Conservation (phyloP, 2,329 filamentous ascomycete genomes). For the Helotiales sp. region DNA sequence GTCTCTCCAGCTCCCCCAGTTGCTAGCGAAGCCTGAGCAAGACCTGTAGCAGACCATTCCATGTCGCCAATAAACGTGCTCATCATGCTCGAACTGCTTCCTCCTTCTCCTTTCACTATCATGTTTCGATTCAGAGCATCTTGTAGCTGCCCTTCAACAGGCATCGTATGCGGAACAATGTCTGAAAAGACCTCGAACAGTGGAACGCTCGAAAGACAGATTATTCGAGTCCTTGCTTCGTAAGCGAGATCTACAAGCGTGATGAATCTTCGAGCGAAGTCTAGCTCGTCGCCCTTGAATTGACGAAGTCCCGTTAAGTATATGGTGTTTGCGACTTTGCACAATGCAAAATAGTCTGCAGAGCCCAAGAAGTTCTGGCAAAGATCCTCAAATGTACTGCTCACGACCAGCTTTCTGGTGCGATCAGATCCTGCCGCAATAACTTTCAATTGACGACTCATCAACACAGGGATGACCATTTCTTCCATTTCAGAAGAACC, state of each 20-base stretch:
- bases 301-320: conserved; percentile 11
- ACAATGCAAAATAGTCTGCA: conserved; percentile 10
- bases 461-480: conserved; percentile 6
- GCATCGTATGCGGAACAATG: conserved; percentile 5
- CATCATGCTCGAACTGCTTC: conserved; percentile 18
- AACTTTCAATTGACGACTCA: conserved; percentile 5
- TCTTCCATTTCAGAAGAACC: neutral
- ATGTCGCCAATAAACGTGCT: conserved; percentile 14
- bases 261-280: conserved; percentile 14
- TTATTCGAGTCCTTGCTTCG: conserved; percentile 14
- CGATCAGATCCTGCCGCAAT: neutral
- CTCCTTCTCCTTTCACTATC: conserved; percentile 13
- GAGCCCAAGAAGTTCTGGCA: conserved; percentile 11
- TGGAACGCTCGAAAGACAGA: conserved; percentile 13
- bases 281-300: conserved; percentile 12
- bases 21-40: conserved; percentile 9
- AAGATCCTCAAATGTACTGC: conserved; percentile 9
- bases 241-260: conserved; percentile 19
- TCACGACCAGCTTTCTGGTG: neutral
- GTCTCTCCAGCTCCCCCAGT: conserved; percentile 14
- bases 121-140: conserved; percentile 5
- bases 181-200: conserved; percentile 12
- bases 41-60: conserved; percentile 14
- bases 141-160: conserved; percentile 1
- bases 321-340: neutral